These are phyloP conservation scores for Fraxinus excelsior DNA, from an alignment of 257 asterid genomes.

Conservation along the genomic window DNA sequence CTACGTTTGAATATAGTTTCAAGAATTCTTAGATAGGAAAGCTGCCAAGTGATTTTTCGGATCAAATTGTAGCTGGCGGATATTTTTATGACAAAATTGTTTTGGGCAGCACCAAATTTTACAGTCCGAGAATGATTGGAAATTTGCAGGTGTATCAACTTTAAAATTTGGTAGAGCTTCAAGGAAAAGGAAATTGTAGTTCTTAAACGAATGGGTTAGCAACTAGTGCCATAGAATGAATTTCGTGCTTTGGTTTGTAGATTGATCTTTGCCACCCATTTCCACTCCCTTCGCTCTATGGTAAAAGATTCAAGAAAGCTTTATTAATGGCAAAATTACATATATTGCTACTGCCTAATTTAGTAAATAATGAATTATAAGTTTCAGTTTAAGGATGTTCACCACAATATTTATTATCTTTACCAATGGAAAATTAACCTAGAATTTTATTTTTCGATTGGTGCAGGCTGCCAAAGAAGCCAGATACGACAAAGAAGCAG, in stretches of 20 bases:
- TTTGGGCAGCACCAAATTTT: background rate
- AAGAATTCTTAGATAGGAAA: background rate
- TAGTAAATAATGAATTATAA: background rate
- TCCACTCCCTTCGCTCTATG: background rate
- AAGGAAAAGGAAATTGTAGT: background rate
- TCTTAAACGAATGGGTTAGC: background rate
- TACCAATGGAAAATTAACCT: background rate
- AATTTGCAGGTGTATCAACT: background rate
- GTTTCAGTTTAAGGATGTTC: background rate
- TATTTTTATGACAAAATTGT: background rate
- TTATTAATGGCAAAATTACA: background rate
- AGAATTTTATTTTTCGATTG: background rate
- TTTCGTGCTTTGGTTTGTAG: background rate
- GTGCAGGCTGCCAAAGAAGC: slow-evolving; percentile 96
- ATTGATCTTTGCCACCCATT: background rate
- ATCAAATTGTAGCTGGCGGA: background rate
- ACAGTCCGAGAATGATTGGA: background rate
- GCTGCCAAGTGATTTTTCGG: background rate
- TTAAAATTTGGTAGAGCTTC: background rate
- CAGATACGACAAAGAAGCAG: slow-evolving; percentile 91
- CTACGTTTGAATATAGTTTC: background rate
- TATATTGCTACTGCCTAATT: background rate
- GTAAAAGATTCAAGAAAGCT: background rate
- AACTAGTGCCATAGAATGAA: background rate
- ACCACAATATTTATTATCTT: background rate